Evolutionary conservation across 768 basidiomycete genomes (phyloP), one percentile per base, ranked within the genome.

Genomic region (Tylopilus sp.): DNA sequence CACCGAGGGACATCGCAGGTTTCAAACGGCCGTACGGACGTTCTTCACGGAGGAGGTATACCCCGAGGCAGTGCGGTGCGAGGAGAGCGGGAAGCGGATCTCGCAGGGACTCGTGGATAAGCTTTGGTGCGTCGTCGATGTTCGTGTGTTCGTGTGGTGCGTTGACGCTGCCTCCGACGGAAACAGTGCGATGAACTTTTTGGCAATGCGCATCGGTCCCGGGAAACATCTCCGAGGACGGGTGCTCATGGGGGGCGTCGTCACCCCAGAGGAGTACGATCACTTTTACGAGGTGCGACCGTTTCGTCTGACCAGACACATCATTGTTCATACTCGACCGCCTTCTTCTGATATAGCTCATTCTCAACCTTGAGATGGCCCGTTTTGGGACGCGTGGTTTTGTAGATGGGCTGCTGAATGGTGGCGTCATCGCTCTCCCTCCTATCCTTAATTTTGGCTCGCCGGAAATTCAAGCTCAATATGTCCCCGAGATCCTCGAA

Each of bases 381-480:
- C 84, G 93, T 14, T 83, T 91, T 47, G 89, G 88, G 24, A 89
- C 88, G 22, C 84, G 94, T 34, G 93, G 89, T 6, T 92, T 90
- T 57, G 83, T 90, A 25, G 95, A 96, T 62, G 96, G 92, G 17
- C 71, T 97, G 19, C 81, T 90, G 24, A 86, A 85, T 13, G 88
- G 87, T 24, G 76, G 78, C 54, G 89, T 94, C 52, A 96, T 97
- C 56, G 91, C 86, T n/a, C 72, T 96, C 2, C 92, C 93, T 0
- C 93, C 93, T 0, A 76, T 97, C 22, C 76, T 96, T 52, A 98
- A 98, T 67, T 98, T 85, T 61, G 94, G 86, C 22, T 82, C 86
- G 4, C 81, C 84, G 2, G 87, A 87, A 57, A 71, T 96, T 10
- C 79, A 85, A 63, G 75, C 78, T 9, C 76, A 81, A 61, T 79